Evolutionary conservation across 768 basidiomycete species (phyloP).

Genomic region (Russula emetica): DNA sequence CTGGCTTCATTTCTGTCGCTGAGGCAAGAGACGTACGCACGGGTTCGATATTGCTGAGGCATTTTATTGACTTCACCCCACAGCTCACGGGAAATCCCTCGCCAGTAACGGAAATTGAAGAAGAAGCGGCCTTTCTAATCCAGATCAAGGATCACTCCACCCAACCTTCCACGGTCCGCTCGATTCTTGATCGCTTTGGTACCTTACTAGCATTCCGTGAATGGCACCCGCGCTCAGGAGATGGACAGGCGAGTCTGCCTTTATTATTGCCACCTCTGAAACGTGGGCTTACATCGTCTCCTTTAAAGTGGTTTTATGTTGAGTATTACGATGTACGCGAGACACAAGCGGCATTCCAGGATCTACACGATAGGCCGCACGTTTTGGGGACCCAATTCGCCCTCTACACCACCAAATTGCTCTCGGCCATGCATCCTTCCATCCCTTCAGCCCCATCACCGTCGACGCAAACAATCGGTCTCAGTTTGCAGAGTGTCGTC

Average conservation of each 20-base stretch:
- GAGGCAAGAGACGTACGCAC: conserved; percentile 28
- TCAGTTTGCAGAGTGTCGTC: conserved; percentile 13
- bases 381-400: conserved; percentile 25
- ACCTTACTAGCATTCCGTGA: conserved; percentile 24
- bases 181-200: conserved; percentile 26
- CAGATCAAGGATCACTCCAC: conserved; percentile 24
- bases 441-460: not conserved
- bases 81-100: conserved; percentile 26
- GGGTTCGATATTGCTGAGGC: not conserved
- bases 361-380: conserved; percentile 41
- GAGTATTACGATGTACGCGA: conserved; percentile 68
- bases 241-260: conserved; percentile 26
- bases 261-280: not conserved
- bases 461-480: conserved; percentile 9
- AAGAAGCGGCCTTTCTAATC: conserved; percentile 25
- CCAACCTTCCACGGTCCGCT: conserved; percentile 18
- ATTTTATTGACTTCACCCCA: not conserved
- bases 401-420: conserved; percentile 22
- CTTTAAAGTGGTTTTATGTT: conserved; percentile 45
- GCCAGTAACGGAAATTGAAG: conserved; percentile 27
- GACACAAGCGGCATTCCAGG: conserved; percentile 48
- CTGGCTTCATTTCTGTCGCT: conserved; percentile 21
- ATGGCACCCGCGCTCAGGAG: conserved; percentile 14
- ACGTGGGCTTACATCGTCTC: not conserved
- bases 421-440: conserved; percentile 6